Percentiles rank a stretch among this genome's conserved stretches.
phyloP scores from a whole-genome alignment of 202 grass and related monocot species.

The Setaria italica region DNA sequence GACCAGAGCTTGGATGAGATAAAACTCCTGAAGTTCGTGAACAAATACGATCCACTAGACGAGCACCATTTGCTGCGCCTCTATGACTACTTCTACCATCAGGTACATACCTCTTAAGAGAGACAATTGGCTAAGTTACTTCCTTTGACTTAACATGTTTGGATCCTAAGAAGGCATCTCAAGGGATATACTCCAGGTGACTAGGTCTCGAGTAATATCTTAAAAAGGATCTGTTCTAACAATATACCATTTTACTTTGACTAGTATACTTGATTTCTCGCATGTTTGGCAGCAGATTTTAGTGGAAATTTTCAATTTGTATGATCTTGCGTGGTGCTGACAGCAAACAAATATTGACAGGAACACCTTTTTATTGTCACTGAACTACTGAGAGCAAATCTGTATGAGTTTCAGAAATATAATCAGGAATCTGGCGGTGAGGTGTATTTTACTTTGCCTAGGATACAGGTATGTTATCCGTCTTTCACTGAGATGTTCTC shows the following conservation, averaged over 20 bases:
- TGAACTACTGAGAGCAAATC: conserved; percentile 85
- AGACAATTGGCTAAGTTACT: conserved; percentile 32
- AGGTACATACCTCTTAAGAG: conserved; percentile 63
- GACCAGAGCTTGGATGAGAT: conserved; percentile 99
- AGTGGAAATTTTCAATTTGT: conserved; percentile 26
- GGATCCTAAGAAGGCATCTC: conserved; percentile 35
- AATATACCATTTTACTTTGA: conserved; percentile 38
- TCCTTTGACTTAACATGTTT: conserved; percentile 34
- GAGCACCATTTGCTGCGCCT: conserved; percentile 85
- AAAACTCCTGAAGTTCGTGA: conserved; percentile 94
- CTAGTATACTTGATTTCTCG: conserved; percentile 29
- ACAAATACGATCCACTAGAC: conserved; percentile 92
- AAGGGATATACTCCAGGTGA: conserved; percentile 40
- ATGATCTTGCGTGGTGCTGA: conserved; percentile 35
- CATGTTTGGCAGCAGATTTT: conserved; percentile 33
- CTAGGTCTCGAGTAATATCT: background rate
- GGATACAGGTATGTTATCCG: conserved; percentile 75
- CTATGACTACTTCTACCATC: conserved; percentile 98
- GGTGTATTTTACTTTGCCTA: conserved; percentile 84
- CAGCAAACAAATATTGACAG: conserved; percentile 50
- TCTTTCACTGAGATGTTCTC: conserved; percentile 30
- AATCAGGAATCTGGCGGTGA: conserved; percentile 83
- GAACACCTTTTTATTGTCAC: conserved; percentile 99
- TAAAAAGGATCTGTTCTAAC: conserved; percentile 14
- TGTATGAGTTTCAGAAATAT: conserved; percentile 99